phyloP scores from a whole-genome alignment of 306 rosid species.

The Herpetospermum pedunculosum region DNA sequence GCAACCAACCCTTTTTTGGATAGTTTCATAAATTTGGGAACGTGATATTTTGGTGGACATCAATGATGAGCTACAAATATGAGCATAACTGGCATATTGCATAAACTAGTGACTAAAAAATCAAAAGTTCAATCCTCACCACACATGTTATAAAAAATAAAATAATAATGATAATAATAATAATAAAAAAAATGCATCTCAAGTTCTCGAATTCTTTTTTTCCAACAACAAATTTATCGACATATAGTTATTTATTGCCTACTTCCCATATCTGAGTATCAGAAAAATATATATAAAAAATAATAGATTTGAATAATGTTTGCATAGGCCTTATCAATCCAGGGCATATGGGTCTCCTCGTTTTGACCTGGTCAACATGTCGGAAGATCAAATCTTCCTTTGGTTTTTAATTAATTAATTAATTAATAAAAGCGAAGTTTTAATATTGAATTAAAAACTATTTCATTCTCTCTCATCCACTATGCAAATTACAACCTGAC shows the following conservation, averaged over 20 bases:
- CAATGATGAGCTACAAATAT: too few relatives aligned
- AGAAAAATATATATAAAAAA: background rate
- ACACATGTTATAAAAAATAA: too few relatives aligned
- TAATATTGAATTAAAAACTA: background rate
- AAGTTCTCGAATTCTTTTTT: too few relatives aligned
- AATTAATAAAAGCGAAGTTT: background rate
- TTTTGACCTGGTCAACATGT: constrained; percentile 50
- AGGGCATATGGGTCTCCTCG: constrained; percentile 24
- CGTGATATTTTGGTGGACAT: too few relatives aligned
- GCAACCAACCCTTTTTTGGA: too few relatives aligned
- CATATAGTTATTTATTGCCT: background rate
- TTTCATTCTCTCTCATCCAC: background rate
- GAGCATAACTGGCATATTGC: too few relatives aligned
- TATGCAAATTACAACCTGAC: background rate
- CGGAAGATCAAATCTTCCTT: background rate
- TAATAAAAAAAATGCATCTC: too few relatives aligned
- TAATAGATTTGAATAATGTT: background rate
- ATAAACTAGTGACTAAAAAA: too few relatives aligned
- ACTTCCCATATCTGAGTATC: background rate
- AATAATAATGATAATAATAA: too few relatives aligned
- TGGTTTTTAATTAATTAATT: background rate
- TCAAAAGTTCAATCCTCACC: too few relatives aligned
- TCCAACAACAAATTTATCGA: background rate
- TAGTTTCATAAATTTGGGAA: too few relatives aligned
- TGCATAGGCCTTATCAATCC: constrained; percentile 6